Evolutionary conservation across 208 protist species (phyloP).

Genomic region (Porcisia deanei): DNA sequence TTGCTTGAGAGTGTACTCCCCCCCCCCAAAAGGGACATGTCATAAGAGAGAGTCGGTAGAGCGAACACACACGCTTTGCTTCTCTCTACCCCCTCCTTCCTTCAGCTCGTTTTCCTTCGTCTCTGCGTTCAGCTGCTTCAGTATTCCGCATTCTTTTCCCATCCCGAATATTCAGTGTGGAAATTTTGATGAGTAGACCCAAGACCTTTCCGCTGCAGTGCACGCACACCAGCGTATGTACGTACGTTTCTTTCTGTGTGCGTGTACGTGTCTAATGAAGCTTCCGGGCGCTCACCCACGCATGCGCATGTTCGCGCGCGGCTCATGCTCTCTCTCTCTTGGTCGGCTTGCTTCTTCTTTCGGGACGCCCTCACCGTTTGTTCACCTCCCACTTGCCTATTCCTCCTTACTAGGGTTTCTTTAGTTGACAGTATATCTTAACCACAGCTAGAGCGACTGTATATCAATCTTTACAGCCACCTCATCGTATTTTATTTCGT

Average conservation of each 20-base stretch:
- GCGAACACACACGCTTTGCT: neutral
- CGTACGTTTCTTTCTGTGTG: no score
- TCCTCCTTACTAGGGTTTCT: neutral
- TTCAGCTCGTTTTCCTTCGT: neutral
- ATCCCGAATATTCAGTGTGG: neutral
- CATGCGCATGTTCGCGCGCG: neutral
- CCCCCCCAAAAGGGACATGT: neutral
- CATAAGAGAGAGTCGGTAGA: neutral
- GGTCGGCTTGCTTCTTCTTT: neutral
- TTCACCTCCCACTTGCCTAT: no score
- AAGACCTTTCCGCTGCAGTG: no score
- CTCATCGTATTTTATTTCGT: neutral
- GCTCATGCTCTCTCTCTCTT: neutral
- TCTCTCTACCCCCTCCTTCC: neutral
- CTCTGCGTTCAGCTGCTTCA: neutral
- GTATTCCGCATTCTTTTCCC: neutral
- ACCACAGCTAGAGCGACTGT: no score
- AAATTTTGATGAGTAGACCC: no score
- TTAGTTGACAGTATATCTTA: neutral
- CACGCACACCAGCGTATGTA: no score
- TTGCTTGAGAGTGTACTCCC: neutral
- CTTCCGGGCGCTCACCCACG: neutral
- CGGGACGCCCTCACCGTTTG: neutral
- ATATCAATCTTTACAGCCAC: neutral
- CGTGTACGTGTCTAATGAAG: no score